Conservation (phyloP, 2,329 filamentous ascomycete species). For the Arthroderma sp. region DNA sequence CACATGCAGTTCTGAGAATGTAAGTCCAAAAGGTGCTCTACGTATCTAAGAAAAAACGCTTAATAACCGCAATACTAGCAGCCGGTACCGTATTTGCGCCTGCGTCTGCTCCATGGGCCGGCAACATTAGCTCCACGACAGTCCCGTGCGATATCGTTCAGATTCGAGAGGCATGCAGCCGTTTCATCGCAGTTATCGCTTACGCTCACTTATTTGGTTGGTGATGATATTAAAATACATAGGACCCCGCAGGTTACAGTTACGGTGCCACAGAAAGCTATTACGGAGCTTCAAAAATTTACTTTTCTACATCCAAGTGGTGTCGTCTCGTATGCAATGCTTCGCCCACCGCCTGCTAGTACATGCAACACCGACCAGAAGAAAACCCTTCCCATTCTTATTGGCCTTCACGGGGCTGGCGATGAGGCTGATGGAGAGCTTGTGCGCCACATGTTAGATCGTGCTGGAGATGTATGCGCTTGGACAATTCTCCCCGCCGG, state of each 20-base stretch:
- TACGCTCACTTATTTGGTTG: conserved; percentile 11
- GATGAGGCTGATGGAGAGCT: conserved; percentile 38
- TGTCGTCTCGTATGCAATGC: conserved; percentile 44
- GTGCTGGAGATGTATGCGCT: conserved; percentile 38
- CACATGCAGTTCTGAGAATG: conserved; percentile 9
- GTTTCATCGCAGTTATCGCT: conserved; percentile 9
- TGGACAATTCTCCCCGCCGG: conserved; percentile 46
- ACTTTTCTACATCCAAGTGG: conserved; percentile 42
- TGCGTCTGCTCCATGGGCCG: background rate
- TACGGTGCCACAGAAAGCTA: conserved; percentile 11
- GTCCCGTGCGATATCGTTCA: conserved; percentile 22
- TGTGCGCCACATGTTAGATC: conserved; percentile 36
- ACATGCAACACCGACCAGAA: conserved; percentile 14
- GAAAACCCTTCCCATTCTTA: conserved; percentile 33
- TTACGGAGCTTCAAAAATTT: conserved; percentile 37
- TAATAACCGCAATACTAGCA: conserved; percentile 2
- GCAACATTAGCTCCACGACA: conserved; percentile 21
- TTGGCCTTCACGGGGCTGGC: conserved; percentile 44
- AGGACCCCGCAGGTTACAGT: conserved; percentile 11
- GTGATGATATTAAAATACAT: background rate
- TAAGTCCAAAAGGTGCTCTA: background rate
- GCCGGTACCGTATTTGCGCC: background rate
- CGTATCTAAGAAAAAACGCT: too few species aligned
- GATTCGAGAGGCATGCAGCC: conserved; percentile 9
- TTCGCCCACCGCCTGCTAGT: conserved; percentile 37